Evolutionary conservation across 2,329 filamentous ascomycete species (phyloP).

Genomic region (Dactylellina drechsleri): DNA sequence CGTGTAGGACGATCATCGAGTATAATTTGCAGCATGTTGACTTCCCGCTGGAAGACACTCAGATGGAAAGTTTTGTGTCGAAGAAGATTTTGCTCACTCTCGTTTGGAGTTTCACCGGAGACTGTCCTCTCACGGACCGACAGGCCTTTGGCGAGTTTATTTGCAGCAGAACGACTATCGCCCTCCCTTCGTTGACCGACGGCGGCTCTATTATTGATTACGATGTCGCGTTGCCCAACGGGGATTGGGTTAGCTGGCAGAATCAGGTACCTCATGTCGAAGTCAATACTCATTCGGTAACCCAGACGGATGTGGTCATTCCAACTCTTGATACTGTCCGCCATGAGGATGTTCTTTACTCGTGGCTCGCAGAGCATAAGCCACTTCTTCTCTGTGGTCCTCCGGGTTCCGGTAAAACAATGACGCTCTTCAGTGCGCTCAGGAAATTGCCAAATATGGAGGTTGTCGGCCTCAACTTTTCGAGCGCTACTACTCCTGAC

Average conservation of each 20-base stretch:
- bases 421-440: conserved; percentile 98
- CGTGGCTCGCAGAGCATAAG: conserved; percentile 98
- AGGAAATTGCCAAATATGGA: conserved; percentile 99
- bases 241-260: conserved; percentile 93
- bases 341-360: conserved; percentile 99
- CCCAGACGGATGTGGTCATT: conserved; percentile 97
- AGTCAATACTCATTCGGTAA: conserved; percentile 97
- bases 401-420: conserved; percentile 98
- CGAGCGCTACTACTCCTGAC: conserved; percentile 96
- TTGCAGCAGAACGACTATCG: conserved; percentile 82
- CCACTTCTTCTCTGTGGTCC: conserved; percentile 95
- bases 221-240: conserved; percentile 85
- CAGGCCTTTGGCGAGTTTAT: conserved; percentile 89
- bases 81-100: conserved; percentile 94
- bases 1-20: conserved; percentile 89
- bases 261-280: conserved; percentile 93
- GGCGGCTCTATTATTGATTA: conserved; percentile 94
- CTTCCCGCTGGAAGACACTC: conserved; percentile 89
- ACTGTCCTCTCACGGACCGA: conserved; percentile 87
- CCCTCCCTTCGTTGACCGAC: conserved; percentile 77
- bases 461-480: conserved; percentile 98
- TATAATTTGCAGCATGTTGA: conserved; percentile 95
- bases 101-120: conserved; percentile 95
- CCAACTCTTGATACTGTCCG: conserved; percentile 96
- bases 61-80: conserved; percentile 86